phyloP scores from a whole-genome alignment of 2,329 filamentous ascomycete genomes.

The Thielaviopsis euricoi region DNA sequence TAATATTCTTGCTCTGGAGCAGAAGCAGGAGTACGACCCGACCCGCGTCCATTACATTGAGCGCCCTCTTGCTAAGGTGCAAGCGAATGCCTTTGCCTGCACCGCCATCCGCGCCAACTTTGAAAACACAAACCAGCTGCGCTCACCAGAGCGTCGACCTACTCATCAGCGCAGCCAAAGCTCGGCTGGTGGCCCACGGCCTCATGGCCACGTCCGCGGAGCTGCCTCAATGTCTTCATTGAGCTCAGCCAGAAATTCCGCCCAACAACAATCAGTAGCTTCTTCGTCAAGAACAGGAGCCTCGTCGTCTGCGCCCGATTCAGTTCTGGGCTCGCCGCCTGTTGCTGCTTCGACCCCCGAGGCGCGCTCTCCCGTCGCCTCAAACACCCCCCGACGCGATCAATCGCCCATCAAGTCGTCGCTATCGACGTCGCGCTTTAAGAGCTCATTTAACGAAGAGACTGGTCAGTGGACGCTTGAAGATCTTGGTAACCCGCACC shows the following conservation, averaged over 20 bases:
- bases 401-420: slow-evolving; percentile 85
- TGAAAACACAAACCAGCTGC: slow-evolving; percentile 16
- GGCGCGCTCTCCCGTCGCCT: slow-evolving; percentile 15
- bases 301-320: neutral
- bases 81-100: slow-evolving; percentile 53
- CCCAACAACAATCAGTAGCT: neutral
- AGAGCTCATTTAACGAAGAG: slow-evolving; percentile 53
- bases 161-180: slow-evolving; percentile 37
- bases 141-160: slow-evolving; percentile 19
- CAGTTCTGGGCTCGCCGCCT: slow-evolving; percentile 5
- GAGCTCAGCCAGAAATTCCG: neutral
- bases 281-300: neutral
- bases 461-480: slow-evolving; percentile 53
- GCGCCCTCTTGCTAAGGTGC: slow-evolving; percentile 61
- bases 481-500: slow-evolving; percentile 44
- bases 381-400: slow-evolving; percentile 46
- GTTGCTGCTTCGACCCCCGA: slow-evolving; percentile 8
- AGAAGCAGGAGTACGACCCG: slow-evolving; percentile 85
- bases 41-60: slow-evolving; percentile 61
- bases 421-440: slow-evolving; percentile 51
- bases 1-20: slow-evolving; percentile 87
- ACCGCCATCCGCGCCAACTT: slow-evolving; percentile 33
- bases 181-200: slow-evolving; percentile 11
- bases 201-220: slow-evolving; percentile 11
- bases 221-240: slow-evolving; percentile 16